Evolutionary conservation across 495 filamentous ascomycete species (phyloP).

Genomic region (Xylaria sp.): DNA sequence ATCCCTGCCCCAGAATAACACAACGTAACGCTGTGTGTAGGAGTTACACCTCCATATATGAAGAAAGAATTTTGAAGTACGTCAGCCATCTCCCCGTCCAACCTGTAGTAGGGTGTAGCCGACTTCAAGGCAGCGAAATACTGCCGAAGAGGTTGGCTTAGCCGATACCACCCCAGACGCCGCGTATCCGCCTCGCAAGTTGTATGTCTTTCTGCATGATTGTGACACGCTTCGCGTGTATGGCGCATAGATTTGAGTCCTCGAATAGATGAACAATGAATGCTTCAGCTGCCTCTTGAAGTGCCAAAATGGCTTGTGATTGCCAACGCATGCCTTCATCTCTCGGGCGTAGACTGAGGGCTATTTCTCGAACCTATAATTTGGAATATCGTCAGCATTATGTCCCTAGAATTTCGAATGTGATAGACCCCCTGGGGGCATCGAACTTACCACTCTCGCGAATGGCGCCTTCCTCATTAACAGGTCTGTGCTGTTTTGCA

Average conservation of each 20-base stretch:
- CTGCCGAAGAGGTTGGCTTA: constrained; percentile 26
- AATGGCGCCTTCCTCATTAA: constrained; percentile 85
- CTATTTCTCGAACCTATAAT: constrained; percentile 81
- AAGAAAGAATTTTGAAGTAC: neutral
- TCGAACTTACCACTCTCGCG: constrained; percentile 71
- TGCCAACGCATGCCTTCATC: constrained; percentile 83
- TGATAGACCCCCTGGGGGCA: neutral
- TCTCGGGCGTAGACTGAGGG: constrained; percentile 57
- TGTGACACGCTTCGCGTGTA: constrained; percentile 94
- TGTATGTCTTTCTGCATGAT: constrained; percentile 99
- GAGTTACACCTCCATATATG: neutral
- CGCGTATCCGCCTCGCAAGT: constrained; percentile 82
- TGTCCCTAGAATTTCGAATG: neutral
- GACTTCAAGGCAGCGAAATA: neutral
- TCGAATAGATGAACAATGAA: constrained; percentile 95
- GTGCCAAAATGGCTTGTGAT: constrained; percentile 84
- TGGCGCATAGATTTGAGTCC: constrained; percentile 92
- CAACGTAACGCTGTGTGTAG: neutral
- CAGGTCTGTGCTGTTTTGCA: constrained; percentile 83
- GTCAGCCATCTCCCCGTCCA: neutral
- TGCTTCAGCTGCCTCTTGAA: constrained; percentile 92
- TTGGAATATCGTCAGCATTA: constrained; percentile 28
- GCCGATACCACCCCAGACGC: constrained; percentile 60
- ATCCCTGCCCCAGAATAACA: neutral
- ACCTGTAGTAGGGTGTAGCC: neutral